phyloP scores from a whole-genome alignment of 2,329 filamentous ascomycete species.

The Rutstroemia sp. region DNA sequence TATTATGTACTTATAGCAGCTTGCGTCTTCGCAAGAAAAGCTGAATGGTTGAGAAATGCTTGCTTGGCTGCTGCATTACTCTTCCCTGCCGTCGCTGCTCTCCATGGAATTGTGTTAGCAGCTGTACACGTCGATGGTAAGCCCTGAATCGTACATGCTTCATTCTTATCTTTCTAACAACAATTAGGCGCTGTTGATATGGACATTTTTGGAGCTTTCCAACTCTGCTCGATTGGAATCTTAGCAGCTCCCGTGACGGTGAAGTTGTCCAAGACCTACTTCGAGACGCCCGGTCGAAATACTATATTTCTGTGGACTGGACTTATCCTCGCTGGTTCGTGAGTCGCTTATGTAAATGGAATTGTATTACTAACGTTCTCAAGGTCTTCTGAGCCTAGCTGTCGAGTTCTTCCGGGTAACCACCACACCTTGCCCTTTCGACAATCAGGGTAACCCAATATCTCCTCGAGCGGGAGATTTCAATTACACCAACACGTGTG shows the following conservation, averaged over 20 bases:
- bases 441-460: constrained; percentile 33
- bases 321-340: constrained; percentile 48
- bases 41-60: constrained; percentile 54
- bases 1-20: constrained; percentile 58
- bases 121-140: constrained; percentile 50
- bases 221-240: constrained; percentile 59
- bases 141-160: constrained; percentile 16
- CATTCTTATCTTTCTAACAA: constrained; percentile 1
- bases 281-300: constrained; percentile 54
- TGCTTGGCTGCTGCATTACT: constrained; percentile 56
- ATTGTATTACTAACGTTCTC: constrained; percentile 3
- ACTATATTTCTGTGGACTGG: constrained; percentile 60
- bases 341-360: constrained; percentile 16
- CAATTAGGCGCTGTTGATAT: constrained; percentile 53
- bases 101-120: constrained; percentile 56
- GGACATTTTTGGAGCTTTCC: constrained; percentile 62
- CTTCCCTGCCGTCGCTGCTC: constrained; percentile 54
- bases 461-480: constrained; percentile 34
- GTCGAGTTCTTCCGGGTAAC: constrained; percentile 56
- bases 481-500: constrained; percentile 38
- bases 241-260: constrained; percentile 57
- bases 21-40: constrained; percentile 54
- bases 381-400: constrained; percentile 52
- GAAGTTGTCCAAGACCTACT: constrained; percentile 55
- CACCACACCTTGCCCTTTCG: constrained; percentile 37